Evolutionary conservation across 1,284 basidiomycete species (phyloP), one percentile per base, ranked within the genome.

Genomic region (Leccinum subrobustum): DNA sequence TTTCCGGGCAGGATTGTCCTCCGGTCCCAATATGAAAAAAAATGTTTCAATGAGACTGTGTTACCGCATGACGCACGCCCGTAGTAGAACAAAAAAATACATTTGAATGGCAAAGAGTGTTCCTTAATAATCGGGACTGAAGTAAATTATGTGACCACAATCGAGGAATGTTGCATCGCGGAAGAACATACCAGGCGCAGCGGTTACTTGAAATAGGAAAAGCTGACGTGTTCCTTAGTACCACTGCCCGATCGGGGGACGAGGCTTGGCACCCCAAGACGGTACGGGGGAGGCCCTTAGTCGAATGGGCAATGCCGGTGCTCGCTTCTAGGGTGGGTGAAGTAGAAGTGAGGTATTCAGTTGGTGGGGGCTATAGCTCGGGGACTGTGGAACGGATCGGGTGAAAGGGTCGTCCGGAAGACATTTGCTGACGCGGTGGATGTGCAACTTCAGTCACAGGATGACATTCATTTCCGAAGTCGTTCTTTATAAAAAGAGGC

Each of bases 391-490:
- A 57, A 72, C 74, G 72, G 73, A 65, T 75, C 71, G 73, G 72
- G 65, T 65, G 71, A 66, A 65, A 54, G 57, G 60, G 67, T 74
- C 27, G 60, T 65, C 71, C 75, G 71, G 64, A 65, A 60, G 53
- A 70, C 63, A 65, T 61, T 59, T 64, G 60, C 57, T 61, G 59
- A 70, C 33, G 44, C 63, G 47, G 20, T 20, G 44, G 42, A 20
- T 20, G 42, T 44, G 42, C 53, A 60, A 59, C 60, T 31, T 31
- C 23, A 60, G 68, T 63, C 73, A 72, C 71, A 73, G 73, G 58
- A 72, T 70, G 70, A 63, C 57, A 11, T 73, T 73, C 72, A 73
- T 73, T 75, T 73, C 72, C 72, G 72, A 70, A 57, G 60, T 29
- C 18, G 61, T 53, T 61, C 60, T 61, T 63, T 70, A 72, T 75